Percentiles rank a stretch among this genome's conserved stretches.
Conservation (phyloP, 2,329 filamentous ascomycete species). For the Diaporthe ilicicola region DNA sequence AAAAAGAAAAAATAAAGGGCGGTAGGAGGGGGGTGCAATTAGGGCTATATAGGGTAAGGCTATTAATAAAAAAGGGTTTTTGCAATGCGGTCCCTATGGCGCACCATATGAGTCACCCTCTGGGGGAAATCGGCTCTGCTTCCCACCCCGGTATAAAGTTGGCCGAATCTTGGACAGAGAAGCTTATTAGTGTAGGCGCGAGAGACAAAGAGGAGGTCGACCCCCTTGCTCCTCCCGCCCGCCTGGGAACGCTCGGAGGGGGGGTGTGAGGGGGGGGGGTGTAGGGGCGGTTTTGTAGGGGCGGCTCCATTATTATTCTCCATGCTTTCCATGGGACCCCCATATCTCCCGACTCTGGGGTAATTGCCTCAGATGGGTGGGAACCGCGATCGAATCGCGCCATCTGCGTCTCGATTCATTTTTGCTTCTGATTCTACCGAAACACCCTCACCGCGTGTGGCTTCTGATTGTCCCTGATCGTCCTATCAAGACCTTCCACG, state of each 20-base stretch:
- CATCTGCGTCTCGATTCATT: neutral
- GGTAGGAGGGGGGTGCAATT: no score
- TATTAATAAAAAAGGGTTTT: no score
- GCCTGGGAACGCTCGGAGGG: neutral
- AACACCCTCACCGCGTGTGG: neutral
- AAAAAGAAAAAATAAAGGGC: no score
- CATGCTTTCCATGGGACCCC: neutral
- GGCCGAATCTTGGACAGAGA: slow-evolving; percentile 35
- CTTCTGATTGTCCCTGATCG: neutral
- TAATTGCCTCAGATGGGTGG: slow-evolving; percentile 11
- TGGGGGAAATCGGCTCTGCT: neutral
- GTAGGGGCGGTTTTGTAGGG: no score
- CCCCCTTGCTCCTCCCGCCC: neutral
- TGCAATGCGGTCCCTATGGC: no score
- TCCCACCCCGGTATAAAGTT: slow-evolving; percentile 34
- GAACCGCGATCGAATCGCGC: slow-evolving; percentile 1
- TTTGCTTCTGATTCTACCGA: neutral
- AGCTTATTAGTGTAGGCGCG: neutral
- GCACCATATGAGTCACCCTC: neutral
- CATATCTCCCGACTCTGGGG: slow-evolving; percentile 18
- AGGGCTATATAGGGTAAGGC: no score
- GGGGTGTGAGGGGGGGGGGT: no score
- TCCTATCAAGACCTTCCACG: neutral
- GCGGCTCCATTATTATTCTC: slow-evolving; percentile 1
- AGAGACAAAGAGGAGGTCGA: neutral